Evolutionary conservation across 2,329 filamentous ascomycete species (phyloP).

Genomic region (Microcyclosporella mali): DNA sequence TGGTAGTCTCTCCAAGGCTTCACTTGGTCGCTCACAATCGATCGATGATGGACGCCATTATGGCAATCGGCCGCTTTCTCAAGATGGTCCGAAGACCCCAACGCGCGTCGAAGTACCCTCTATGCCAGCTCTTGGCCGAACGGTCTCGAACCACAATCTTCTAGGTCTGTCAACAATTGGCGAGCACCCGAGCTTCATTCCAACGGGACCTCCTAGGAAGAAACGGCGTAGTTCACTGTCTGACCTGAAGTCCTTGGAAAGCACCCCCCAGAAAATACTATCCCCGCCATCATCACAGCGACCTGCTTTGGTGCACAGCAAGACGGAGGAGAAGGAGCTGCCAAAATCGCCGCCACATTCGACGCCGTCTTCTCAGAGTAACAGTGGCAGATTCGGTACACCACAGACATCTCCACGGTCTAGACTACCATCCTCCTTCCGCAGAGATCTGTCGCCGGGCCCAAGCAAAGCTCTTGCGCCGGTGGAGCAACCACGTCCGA

Average conservation of each 20-base stretch:
- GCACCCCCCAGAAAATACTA: slow-evolving; percentile 18
- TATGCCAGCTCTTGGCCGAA: slow-evolving; percentile 13
- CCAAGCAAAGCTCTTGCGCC: slow-evolving; percentile 28
- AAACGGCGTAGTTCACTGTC: slow-evolving; percentile 90
- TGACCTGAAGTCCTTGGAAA: slow-evolving; percentile 68
- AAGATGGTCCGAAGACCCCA: slow-evolving; percentile 42
- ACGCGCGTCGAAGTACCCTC: slow-evolving; percentile 4
- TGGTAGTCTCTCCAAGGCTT: slow-evolving; percentile 60
- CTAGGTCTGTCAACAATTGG: slow-evolving; percentile 46
- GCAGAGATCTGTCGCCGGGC: slow-evolving; percentile 40
- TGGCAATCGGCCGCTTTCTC: slow-evolving; percentile 49
- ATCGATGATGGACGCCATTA: slow-evolving; percentile 60
- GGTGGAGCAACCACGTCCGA: slow-evolving; percentile 24
- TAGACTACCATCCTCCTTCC: slow-evolving; percentile 33
- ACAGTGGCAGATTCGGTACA: slow-evolving; percentile 35
- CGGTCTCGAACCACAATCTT: slow-evolving; percentile 20
- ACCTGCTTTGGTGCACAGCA: slow-evolving; percentile 16
- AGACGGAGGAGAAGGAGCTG: slow-evolving; percentile 24
- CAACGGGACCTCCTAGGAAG: slow-evolving; percentile 51
- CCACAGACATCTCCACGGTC: slow-evolving; percentile 33
- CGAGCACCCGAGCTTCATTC: slow-evolving; percentile 40
- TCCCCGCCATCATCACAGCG: slow-evolving; percentile 21
- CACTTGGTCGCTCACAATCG: slow-evolving; percentile 65
- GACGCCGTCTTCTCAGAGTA: slow-evolving; percentile 33
- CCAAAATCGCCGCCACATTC: slow-evolving; percentile 34